A percentile compares a stretch with the other conserved stretches of the same genome.
Evolutionary conservation across 1,284 basidiomycete genomes (phyloP).

Genomic region (Volvariella volvacea): DNA sequence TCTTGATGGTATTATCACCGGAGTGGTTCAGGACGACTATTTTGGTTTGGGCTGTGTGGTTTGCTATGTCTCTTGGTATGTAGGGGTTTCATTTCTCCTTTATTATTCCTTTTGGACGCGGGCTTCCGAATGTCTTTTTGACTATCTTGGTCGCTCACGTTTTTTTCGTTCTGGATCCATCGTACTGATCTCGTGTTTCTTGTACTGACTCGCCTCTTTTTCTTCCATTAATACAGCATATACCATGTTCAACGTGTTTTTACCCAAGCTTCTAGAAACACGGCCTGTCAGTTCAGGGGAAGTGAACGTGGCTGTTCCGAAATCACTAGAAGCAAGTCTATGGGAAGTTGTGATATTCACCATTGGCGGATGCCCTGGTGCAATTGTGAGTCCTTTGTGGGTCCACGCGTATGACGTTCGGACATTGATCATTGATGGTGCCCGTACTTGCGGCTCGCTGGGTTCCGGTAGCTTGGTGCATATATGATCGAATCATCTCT

Average conservation of each 20-base stretch:
- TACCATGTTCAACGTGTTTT: conserved; percentile 96
- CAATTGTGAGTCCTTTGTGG: conserved; percentile 51
- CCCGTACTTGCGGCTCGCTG: background rate
- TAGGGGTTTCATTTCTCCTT: conserved; percentile 8
- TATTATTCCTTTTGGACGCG: too few relatives aligned
- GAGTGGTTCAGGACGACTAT: conserved; percentile 82
- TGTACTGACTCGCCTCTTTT: background rate
- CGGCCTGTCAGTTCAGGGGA: conserved; percentile 21
- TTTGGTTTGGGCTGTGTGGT: conserved; percentile 84
- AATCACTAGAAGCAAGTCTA: conserved; percentile 59
- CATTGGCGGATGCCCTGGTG: conserved; percentile 82
- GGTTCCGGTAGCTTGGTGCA: conserved; percentile 66
- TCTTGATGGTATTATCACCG: conserved; percentile 72
- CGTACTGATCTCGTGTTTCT: conserved; percentile 11
- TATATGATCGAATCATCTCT: conserved; percentile 77
- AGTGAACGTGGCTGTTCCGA: conserved; percentile 22
- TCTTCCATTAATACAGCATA: conserved; percentile 46
- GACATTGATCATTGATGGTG: background rate
- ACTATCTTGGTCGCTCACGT: conserved; percentile 1
- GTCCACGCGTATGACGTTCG: background rate
- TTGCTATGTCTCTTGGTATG: conserved; percentile 73
- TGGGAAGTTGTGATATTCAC: conserved; percentile 83
- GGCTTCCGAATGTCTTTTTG: background rate
- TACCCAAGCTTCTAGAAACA: conserved; percentile 85
- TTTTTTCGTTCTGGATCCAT: background rate